A percentile compares a stretch with the other conserved stretches of the same genome.
These are phyloP conservation scores for Claviceps citrina DNA, from an alignment of 2,329 filamentous ascomycete species.

Conservation along the genomic window DNA sequence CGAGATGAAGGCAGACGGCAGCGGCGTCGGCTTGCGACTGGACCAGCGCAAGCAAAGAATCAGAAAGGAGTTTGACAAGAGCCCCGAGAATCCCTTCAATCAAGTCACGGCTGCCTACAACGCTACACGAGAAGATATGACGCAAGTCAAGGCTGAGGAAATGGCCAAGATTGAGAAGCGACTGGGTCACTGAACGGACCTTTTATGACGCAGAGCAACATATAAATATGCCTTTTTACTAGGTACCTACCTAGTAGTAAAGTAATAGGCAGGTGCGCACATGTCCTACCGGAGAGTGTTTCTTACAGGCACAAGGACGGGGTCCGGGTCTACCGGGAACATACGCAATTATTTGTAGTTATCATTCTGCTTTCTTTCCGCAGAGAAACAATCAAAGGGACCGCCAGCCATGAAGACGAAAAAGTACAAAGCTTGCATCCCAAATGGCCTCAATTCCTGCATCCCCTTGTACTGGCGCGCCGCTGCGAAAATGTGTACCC, in stretches of 20 bases:
- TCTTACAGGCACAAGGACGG: background rate
- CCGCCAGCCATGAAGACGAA: background rate
- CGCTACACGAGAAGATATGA: slow-evolving; percentile 61
- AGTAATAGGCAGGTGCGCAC: no score
- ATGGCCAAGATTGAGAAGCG: slow-evolving; percentile 59
- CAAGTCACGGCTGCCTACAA: slow-evolving; percentile 66
- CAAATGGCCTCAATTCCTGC: background rate
- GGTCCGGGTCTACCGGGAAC: background rate
- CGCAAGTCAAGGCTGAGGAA: slow-evolving; percentile 48
- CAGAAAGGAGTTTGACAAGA: slow-evolving; percentile 86
- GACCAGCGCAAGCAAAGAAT: slow-evolving; percentile 77
- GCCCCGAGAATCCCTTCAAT: slow-evolving; percentile 90
- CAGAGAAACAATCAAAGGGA: background rate
- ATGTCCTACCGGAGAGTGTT: background rate
- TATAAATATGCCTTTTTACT: background rate
- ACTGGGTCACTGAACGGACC: slow-evolving; percentile 27
- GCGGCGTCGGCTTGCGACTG: slow-evolving; percentile 53
- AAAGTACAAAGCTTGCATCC: background rate
- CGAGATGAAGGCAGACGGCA: slow-evolving; percentile 75
- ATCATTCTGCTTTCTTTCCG: background rate
- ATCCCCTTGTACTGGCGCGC: no score
- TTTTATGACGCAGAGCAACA: no score
- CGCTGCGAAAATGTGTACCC: no score
- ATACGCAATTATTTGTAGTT: background rate
- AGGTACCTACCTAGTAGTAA: background rate